Conservation (phyloP, 345 rosid species). For the Dipteronia dyeriana region DNA sequence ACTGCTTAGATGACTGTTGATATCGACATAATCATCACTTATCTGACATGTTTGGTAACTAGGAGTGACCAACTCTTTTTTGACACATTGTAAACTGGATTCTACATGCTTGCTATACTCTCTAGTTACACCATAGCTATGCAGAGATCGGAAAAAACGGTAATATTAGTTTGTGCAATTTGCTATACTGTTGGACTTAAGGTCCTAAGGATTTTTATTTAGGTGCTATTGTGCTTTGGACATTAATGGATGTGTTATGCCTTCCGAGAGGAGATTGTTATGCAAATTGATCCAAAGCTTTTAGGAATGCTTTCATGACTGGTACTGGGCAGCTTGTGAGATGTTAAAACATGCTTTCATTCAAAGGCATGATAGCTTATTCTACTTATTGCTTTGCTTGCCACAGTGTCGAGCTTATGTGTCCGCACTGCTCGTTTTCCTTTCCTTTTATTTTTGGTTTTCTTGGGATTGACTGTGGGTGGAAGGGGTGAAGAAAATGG, state of each 20-base stretch:
- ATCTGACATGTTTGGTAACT: too few species aligned
- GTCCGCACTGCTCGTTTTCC: background rate
- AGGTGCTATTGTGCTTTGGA: too few species aligned
- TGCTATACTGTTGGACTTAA: too few species aligned
- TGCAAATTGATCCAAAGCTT: background rate
- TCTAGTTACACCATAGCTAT: too few species aligned
- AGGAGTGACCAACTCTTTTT: too few species aligned
- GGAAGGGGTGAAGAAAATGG: background rate
- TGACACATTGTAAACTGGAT: too few species aligned
- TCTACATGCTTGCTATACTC: too few species aligned
- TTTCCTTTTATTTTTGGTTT: too few species aligned
- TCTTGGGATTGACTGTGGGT: background rate
- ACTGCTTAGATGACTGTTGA: background rate
- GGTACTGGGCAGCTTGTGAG: too few species aligned
- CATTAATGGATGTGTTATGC: background rate
- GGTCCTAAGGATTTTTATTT: too few species aligned
- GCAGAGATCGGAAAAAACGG: too few species aligned
- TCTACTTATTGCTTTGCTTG: background rate
- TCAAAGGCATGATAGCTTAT: background rate
- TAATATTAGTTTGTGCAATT: too few species aligned
- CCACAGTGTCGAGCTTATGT: background rate
- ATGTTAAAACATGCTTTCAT: background rate
- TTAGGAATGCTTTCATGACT: background rate
- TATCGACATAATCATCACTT: background rate
- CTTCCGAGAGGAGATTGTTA: conserved; percentile 1